Evolutionary conservation across 768 basidiomycete genomes (phyloP).

Genomic region (Pisolithus marmoratus): DNA sequence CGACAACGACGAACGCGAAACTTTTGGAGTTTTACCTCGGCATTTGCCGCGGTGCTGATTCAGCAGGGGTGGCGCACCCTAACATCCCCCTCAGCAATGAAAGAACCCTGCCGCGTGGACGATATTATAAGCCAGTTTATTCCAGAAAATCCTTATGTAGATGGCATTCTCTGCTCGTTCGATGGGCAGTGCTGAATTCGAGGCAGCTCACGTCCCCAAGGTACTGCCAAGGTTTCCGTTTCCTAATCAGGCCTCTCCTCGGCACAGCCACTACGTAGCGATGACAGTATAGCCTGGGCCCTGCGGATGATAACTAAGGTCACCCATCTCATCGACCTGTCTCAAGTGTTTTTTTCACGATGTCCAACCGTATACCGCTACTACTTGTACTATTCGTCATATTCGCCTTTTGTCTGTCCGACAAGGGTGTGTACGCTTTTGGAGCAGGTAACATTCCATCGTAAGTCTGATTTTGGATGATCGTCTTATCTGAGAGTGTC

Average conservation of each 20-base stretch:
- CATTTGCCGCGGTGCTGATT: conserved; percentile 27
- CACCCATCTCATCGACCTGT: neutral
- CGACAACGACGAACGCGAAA: conserved; percentile 15
- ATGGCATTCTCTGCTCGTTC: neutral
- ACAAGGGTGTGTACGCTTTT: conserved; percentile 63
- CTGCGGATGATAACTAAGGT: no score
- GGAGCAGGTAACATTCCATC: conserved; percentile 86
- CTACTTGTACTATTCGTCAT: conserved; percentile 43
- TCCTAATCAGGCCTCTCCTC: no score
- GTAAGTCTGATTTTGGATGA: conserved; percentile 29
- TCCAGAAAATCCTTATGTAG: no score
- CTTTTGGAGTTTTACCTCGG: conserved; percentile 25
- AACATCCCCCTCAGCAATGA: neutral
- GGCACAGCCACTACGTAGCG: no score
- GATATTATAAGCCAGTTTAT: no score
- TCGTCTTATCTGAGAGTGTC: neutral
- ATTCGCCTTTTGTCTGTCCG: conserved; percentile 51
- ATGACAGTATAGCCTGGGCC: no score
- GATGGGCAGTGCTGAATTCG: no score
- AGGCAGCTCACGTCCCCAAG: no score
- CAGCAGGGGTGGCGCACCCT: conserved; percentile 14
- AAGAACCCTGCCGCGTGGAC: no score
- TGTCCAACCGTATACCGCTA: conserved; percentile 26
- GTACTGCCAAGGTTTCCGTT: no score
- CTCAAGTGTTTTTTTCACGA: neutral